These are phyloP conservation scores for Pichia sp. DNA, from an alignment of 1,139 yeast genomes.

Conservation along the genomic window DNA sequence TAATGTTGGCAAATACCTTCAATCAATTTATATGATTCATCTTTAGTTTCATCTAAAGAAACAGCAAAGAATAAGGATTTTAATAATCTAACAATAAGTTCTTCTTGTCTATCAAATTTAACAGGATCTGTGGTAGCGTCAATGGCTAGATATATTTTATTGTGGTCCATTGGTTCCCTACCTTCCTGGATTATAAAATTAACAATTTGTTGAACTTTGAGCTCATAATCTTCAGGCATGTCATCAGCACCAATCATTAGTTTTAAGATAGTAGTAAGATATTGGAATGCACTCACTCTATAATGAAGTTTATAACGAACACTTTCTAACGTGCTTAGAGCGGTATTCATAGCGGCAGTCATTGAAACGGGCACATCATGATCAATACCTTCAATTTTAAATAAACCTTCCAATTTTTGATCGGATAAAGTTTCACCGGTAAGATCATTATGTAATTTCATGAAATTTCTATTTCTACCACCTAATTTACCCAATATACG, in stretches of 20 bases:
- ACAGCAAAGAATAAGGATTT: conserved; percentile 71
- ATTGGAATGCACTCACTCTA: conserved; percentile 69
- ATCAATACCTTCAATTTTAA: conserved; percentile 65
- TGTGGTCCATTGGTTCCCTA: conserved; percentile 19
- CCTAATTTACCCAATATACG: conserved; percentile 93
- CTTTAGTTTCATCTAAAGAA: conserved; percentile 67
- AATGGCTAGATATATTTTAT: conserved; percentile 34
- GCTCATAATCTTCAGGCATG: conserved; percentile 52
- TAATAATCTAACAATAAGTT: conserved; percentile 51
- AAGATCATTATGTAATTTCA: conserved; percentile 67
- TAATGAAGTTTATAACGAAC: conserved; percentile 60
- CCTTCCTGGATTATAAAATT: conserved; percentile 34
- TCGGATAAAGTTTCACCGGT: conserved; percentile 51
- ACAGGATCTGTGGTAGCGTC: conserved; percentile 44
- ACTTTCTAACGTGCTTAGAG: conserved; percentile 62
- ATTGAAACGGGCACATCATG: conserved; percentile 62
- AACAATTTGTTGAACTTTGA: conserved; percentile 43
- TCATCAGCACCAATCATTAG: conserved; percentile 63
- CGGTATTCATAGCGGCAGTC: conserved; percentile 78
- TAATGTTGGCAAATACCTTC: conserved; percentile 73
- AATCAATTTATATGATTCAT: conserved; percentile 58
- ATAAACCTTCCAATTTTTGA: conserved; percentile 63
- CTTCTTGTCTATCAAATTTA: conserved; percentile 54
- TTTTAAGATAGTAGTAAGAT: conserved; percentile 60
- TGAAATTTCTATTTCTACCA: conserved; percentile 84